Base-by-base conservation (phyloP, 257 asterid genomes). In the Coffea eugenioides region DNA sequence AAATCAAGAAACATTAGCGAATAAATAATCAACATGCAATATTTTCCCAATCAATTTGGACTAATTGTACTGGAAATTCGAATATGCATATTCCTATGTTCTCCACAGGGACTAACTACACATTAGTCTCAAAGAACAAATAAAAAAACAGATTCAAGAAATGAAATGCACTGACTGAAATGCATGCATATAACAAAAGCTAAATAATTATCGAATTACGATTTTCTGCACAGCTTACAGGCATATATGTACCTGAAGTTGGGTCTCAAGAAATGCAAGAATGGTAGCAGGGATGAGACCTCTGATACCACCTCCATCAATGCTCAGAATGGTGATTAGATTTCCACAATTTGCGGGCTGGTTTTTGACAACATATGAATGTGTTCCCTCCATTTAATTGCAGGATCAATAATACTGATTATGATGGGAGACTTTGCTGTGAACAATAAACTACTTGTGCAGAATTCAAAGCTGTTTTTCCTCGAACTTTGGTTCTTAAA, bases 281-380 rank as follows among this genome's bases (percentile, higher is more conserved):
- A 90, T 74, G 59, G 86, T 82, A 51, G 89, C 90, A 0, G 97
- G 97, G 77, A 91, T 87, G 76, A 90, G 85, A 45, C 94, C 94
- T 27, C 86, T 76, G 23, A 91, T 90, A 72, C 92, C 97, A 74
- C 97, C 97, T 49, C 97, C 97, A 64, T 91, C 97, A 18, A 90
- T 87, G 79, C 97, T 91, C 10, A 91, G 89, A 46, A 91, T 74
- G 4, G 94, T 91, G 69, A 86, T 80, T 10, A 86, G 54, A 23
- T 69, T 78, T 52, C 94, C 94, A 65, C 78, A 46, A 6, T 27
- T 57, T 14, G 91, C 87, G 73, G 92, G 84, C 52, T n/a, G 81
- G 78, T 81, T 85, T 1, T 74, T 71, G 3, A 79, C 59, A 76
- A 25, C 77, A 27, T 79, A 78, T 1, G 52, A 21, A 3, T 80